Percentiles rank a stretch among this genome's conserved stretches.
Evolutionary conservation across 495 filamentous ascomycete genomes (phyloP).

Genomic region (Neurospora tetraspora): DNA sequence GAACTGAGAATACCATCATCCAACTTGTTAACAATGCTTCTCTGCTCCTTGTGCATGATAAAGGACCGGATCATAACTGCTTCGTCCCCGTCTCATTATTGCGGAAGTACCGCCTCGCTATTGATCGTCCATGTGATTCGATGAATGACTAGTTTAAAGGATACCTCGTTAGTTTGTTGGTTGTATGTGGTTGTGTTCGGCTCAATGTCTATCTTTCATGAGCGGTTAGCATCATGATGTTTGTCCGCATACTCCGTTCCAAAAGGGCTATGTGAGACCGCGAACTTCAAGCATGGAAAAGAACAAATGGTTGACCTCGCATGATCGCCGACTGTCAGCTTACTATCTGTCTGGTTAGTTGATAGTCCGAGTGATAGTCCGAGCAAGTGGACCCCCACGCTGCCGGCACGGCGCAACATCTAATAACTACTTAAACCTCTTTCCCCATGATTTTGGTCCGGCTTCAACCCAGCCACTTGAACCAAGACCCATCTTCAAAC

Average conservation of each 20-base stretch:
- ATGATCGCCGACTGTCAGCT: not conserved
- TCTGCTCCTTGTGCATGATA: not conserved
- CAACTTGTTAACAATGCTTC: not conserved
- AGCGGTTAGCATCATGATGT: not conserved
- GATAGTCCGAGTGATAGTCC: not conserved
- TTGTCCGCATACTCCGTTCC: not conserved
- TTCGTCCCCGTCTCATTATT: not conserved
- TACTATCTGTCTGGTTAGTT: not conserved
- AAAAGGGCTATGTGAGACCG: not conserved
- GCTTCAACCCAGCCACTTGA: not conserved
- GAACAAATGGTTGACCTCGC: not conserved
- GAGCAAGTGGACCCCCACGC: not conserved
- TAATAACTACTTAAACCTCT: not conserved
- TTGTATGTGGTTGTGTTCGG: not conserved
- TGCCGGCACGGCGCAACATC: not conserved
- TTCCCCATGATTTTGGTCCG: not conserved
- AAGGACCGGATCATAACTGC: not conserved
- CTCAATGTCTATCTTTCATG: not conserved
- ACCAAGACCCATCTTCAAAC: constrained; percentile 1
- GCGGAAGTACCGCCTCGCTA: not conserved
- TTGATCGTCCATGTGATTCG: not conserved
- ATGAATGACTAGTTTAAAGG: not conserved
- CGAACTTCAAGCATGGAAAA: not conserved
- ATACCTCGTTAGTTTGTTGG: not conserved
- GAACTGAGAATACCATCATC: not conserved